These are phyloP conservation scores for Lanmaoa rubissima DNA, from an alignment of 768 basidiomycete species.

Conservation along the genomic window DNA sequence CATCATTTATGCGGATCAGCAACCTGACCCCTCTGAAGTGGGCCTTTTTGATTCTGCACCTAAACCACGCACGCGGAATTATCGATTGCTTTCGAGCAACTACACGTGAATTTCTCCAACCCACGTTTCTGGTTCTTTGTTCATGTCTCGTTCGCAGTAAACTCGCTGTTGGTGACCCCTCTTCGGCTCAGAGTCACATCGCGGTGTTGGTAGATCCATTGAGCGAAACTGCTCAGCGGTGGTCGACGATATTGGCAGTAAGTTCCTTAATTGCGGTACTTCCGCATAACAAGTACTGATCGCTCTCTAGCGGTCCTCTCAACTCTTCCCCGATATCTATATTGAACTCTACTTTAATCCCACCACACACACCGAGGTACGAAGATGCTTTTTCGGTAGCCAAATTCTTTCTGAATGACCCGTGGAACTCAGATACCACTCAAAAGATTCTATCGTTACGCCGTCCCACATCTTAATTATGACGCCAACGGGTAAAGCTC, in stretches of 20 bases:
- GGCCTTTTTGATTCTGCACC: slow-evolving; percentile 70
- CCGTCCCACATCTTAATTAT: slow-evolving; percentile 57
- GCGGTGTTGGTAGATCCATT: slow-evolving; percentile 81
- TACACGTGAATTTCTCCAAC: slow-evolving; percentile 56
- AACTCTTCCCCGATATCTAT: slow-evolving; percentile 59
- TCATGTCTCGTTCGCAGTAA: slow-evolving; percentile 41
- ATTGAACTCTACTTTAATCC: slow-evolving; percentile 85
- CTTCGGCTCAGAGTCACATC: slow-evolving; percentile 66
- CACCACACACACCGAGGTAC: slow-evolving; percentile 60
- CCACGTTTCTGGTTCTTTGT: background rate
- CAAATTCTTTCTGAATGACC: background rate
- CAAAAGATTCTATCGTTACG: slow-evolving; percentile 88
- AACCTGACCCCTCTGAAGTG: slow-evolving; percentile 68
- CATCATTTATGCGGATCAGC: slow-evolving; percentile 65
- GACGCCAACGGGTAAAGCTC: slow-evolving; percentile 60
- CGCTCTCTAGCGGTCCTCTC: slow-evolving; percentile 15
- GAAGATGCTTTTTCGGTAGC: slow-evolving; percentile 9
- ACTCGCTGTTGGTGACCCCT: slow-evolving; percentile 66
- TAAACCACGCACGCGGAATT: slow-evolving; percentile 57
- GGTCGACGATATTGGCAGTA: slow-evolving; percentile 78
- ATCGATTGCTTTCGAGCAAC: slow-evolving; percentile 55
- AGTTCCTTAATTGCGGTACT: slow-evolving; percentile 6
- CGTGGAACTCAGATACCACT: slow-evolving; percentile 63
- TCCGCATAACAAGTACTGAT: background rate
- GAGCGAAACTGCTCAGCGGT: slow-evolving; percentile 81